Percentiles rank a stretch among this genome's conserved stretches.
Evolutionary conservation across 192 early-diverging fungal species (phyloP).

Genomic region (Linnemannia schmuckeri): DNA sequence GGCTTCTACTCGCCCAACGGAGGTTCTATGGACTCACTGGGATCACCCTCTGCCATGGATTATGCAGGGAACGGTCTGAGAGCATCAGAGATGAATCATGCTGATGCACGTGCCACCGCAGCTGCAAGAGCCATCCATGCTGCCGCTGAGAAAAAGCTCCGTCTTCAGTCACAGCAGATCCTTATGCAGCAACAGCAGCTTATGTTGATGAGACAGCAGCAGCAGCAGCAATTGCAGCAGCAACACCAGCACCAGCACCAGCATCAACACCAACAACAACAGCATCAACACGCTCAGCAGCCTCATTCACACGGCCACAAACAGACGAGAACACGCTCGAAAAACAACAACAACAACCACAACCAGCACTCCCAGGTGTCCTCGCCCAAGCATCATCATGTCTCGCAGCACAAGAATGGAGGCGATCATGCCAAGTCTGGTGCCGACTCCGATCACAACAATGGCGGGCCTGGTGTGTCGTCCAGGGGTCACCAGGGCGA

Average conservation of each 20-base stretch:
- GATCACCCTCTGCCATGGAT: conserved; percentile 12
- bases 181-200: conserved; percentile 40
- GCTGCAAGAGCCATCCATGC: conserved; percentile 12
- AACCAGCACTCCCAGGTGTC: conserved; percentile 18
- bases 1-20: conserved; percentile 9
- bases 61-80: conserved; percentile 10
- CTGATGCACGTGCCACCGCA: conserved; percentile 13
- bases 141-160: conserved; percentile 27
- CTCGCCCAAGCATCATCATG: conserved; percentile 30
- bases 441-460: conserved; percentile 9
- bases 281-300: conserved; percentile 22
- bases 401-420: conserved; percentile 11
- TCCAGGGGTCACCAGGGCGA: conserved; percentile 15
- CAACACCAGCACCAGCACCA: conserved; percentile 25
- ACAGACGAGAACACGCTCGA: conserved; percentile 15
- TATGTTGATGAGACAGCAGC: conserved; percentile 31
- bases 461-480: neutral
- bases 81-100: neutral
- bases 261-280: conserved; percentile 20
- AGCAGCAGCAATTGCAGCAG: conserved; percentile 24
- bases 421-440: conserved; percentile 19
- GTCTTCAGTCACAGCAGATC: conserved; percentile 37
- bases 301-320: conserved; percentile 13
- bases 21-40: neutral
- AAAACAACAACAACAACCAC: conserved; percentile 4